These are phyloP conservation scores for Agrocybe pediades DNA, from an alignment of 768 basidiomycete genomes.

Conservation along the genomic window DNA sequence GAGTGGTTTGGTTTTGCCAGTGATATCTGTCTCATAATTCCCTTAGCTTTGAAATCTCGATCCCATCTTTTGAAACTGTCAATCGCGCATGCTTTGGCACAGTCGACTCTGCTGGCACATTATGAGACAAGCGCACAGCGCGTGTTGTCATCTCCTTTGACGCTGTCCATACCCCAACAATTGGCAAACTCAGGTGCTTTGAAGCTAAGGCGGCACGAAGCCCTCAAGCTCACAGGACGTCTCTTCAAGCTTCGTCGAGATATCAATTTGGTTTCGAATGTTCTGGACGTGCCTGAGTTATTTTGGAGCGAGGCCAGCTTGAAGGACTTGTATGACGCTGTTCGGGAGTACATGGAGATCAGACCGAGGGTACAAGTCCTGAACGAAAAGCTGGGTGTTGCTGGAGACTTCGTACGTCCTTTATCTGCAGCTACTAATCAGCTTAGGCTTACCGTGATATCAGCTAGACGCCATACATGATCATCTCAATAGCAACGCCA, in stretches of 20 bases:
- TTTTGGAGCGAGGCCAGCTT: constrained; percentile 96
- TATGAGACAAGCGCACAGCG: constrained; percentile 80
- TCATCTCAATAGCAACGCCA: constrained; percentile 85
- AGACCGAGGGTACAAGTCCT: constrained; percentile 77
- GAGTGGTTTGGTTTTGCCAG: constrained; percentile 28
- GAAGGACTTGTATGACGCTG: constrained; percentile 88
- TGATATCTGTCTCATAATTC: background rate
- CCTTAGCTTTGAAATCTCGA: constrained; percentile 82
- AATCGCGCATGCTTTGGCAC: constrained; percentile 92
- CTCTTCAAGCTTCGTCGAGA: constrained; percentile 88
- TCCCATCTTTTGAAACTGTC: constrained; percentile 91
- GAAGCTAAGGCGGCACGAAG: constrained; percentile 75
- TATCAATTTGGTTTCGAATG: constrained; percentile 89
- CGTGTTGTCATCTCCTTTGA: constrained; percentile 76
- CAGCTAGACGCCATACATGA: constrained; percentile 93
- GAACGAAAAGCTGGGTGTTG: constrained; percentile 86
- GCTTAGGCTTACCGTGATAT: background rate
- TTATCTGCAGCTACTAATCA: background rate
- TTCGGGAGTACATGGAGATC: constrained; percentile 95
- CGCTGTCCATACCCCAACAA: constrained; percentile 81
- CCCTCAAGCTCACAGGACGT: constrained; percentile 82
- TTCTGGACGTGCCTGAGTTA: constrained; percentile 89
- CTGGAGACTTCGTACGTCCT: constrained; percentile 80
- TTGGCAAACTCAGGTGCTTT: constrained; percentile 79
- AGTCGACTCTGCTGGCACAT: constrained; percentile 88